Percentiles rank a stretch among this genome's conserved stretches.
Evolutionary conservation across 2,329 filamentous ascomycete genomes (phyloP).

Genomic region (Onygenales sp.): DNA sequence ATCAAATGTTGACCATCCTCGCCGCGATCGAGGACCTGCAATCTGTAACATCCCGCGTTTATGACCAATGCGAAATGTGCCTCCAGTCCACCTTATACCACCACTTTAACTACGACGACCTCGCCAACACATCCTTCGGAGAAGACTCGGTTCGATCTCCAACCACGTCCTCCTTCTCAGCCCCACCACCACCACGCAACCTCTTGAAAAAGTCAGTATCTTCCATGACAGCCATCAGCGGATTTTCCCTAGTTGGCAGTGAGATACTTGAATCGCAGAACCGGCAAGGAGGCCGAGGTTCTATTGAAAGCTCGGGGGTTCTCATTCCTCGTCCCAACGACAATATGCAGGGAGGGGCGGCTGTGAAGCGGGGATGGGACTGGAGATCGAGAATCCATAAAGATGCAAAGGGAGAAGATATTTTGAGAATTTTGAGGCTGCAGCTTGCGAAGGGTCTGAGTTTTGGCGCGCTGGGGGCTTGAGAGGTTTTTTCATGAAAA

Average conservation of each 20-base stretch:
- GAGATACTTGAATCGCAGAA: slow-evolving; percentile 52
- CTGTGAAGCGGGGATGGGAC: slow-evolving; percentile 58
- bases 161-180: slow-evolving; percentile 7
- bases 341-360: slow-evolving; percentile 15
- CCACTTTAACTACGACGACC: slow-evolving; percentile 46
- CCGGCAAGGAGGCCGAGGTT: slow-evolving; percentile 23
- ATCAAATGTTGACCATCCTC: slow-evolving; percentile 65
- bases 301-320: slow-evolving; percentile 47
- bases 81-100: slow-evolving; percentile 66
- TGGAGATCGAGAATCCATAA: slow-evolving; percentile 54
- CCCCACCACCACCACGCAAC: slow-evolving; percentile 49
- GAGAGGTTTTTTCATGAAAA: slow-evolving; percentile 7
- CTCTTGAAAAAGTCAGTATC: slow-evolving; percentile 57
- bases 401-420: slow-evolving; percentile 53
- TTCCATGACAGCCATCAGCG: slow-evolving; percentile 45
- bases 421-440: slow-evolving; percentile 63
- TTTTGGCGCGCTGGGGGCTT: slow-evolving; percentile 22
- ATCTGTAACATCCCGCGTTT: slow-evolving; percentile 64
- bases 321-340: slow-evolving; percentile 26
- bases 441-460: slow-evolving; percentile 64
- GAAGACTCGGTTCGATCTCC: slow-evolving; percentile 11
- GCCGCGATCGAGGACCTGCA: slow-evolving; percentile 72
- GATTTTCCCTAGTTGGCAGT: slow-evolving; percentile 64
- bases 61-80: slow-evolving; percentile 66
- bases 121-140: slow-evolving; percentile 23